Conservation (phyloP, 2,329 filamentous ascomycete genomes). For the Aureobasidium namibiae region DNA sequence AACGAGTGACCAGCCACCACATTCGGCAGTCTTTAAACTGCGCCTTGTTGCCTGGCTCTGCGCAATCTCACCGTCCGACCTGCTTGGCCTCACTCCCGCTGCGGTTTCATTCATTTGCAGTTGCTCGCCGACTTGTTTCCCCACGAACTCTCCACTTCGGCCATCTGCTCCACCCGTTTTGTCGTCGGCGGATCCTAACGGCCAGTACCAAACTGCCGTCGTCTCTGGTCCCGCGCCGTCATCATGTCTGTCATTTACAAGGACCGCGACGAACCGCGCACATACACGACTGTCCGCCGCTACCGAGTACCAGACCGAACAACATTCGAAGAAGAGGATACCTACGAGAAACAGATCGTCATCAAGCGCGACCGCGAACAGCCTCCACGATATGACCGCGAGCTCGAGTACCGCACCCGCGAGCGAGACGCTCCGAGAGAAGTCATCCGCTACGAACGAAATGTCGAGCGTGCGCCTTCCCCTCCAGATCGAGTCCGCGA, state of each 20-base stretch:
- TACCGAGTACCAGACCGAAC: conserved; percentile 49
- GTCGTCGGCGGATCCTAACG: conserved; percentile 4
- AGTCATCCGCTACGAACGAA: conserved; percentile 23
- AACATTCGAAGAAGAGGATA: conserved; percentile 21
- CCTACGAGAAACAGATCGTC: conserved; percentile 39
- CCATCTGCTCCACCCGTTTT: background rate
- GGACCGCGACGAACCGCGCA: conserved; percentile 32
- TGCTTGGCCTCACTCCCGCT: background rate
- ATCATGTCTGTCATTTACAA: conserved; percentile 39
- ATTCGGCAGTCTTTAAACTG: background rate
- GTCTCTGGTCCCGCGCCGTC: conserved; percentile 2
- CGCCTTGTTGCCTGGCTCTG: conserved; percentile 8
- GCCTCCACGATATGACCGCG: conserved; percentile 17
- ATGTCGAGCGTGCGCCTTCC: conserved; percentile 13
- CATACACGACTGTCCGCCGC: conserved; percentile 50
- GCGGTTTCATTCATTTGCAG: background rate
- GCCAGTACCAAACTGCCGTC: conserved; percentile 11
- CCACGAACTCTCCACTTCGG: conserved; percentile 3
- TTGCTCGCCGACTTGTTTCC: background rate
- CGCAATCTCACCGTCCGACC: background rate
- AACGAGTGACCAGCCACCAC: conserved; percentile 7
- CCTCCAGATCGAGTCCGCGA: conserved; percentile 24
- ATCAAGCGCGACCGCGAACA: conserved; percentile 31
- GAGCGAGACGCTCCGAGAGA: conserved; percentile 30
- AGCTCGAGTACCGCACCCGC: conserved; percentile 28